Evolutionary conservation across 164 flowering plant genomes (phyloP).

Genomic region (Stephania yunnanensis): DNA sequence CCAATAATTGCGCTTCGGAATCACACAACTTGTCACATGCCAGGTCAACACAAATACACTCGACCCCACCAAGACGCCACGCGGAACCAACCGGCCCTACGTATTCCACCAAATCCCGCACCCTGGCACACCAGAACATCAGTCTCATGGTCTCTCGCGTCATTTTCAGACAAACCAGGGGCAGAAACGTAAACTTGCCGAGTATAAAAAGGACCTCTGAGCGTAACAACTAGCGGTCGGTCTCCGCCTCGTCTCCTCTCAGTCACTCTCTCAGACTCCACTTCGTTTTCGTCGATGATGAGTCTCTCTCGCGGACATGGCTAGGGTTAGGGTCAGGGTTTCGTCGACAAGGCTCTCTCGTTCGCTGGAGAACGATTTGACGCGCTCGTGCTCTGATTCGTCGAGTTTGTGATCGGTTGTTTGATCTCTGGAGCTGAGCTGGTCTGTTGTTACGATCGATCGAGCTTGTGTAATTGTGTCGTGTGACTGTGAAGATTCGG

Average conservation of each 20-base stretch:
- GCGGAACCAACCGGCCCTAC: not conserved
- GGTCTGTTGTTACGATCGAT: no score
- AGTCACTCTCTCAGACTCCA: not conserved
- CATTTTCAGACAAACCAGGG: not conserved
- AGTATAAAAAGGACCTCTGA: not conserved
- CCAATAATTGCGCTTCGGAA: not conserved
- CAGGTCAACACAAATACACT: not conserved
- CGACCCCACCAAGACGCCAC: not conserved
- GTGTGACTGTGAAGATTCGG: not conserved
- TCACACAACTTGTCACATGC: not conserved
- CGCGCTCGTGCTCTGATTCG: no score
- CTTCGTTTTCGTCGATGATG: not conserved
- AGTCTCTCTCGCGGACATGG: constrained; percentile 10
- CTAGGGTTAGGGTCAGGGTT: constrained; percentile 15
- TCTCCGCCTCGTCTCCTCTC: constrained; percentile 13
- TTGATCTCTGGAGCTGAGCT: no score
- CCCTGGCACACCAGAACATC: not conserved
- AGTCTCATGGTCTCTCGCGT: not conserved
- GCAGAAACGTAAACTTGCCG: not conserved
- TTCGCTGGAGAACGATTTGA: no score
- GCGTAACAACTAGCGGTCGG: not conserved
- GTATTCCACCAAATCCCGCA: no score
- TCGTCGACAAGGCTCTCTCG: not conserved
- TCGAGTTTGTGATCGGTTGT: no score
- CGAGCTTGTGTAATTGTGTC: not conserved